These are phyloP conservation scores for Globisporangium megalacanthum DNA, from an alignment of 352 stramenopile species.

Conservation along the genomic window DNA sequence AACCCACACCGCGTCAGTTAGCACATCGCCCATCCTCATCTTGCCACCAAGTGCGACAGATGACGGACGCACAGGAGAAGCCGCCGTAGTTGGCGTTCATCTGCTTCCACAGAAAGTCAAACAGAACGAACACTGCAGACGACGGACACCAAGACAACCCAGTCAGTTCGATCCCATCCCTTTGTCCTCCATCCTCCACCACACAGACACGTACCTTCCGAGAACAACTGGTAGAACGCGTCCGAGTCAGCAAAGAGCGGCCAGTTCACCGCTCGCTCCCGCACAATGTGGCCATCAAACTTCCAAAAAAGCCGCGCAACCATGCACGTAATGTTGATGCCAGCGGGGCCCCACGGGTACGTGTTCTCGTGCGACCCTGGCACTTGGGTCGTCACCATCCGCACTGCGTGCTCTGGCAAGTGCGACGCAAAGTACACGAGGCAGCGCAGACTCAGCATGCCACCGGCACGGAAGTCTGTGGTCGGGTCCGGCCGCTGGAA, in stretches of 20 bases:
- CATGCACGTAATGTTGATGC: constrained; percentile 86
- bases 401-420: constrained; percentile 58
- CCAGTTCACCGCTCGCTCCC: constrained; percentile 63
- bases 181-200: neutral
- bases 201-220: constrained; percentile 25
- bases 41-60: neutral
- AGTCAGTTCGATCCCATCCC: neutral
- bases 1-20: neutral
- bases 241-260: constrained; percentile 61
- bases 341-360: constrained; percentile 78
- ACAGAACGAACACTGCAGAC: constrained; percentile 65
- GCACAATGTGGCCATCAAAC: constrained; percentile 62
- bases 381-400: constrained; percentile 75
- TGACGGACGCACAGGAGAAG: constrained; percentile 52
- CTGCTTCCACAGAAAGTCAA: constrained; percentile 79
- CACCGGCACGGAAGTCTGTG: constrained; percentile 79
- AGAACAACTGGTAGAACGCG: constrained; percentile 77
- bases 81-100: constrained; percentile 85
- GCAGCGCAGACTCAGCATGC: constrained; percentile 74
- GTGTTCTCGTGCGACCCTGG: constrained; percentile 76
- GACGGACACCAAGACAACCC: neutral
- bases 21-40: too few species aligned
- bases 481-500: constrained; percentile 83
- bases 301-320: constrained; percentile 77
- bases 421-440: constrained; percentile 76